Percentiles rank a stretch among this genome's conserved stretches.
These are phyloP conservation scores for Cyclotella choctawhatcheeana DNA, from an alignment of 108 stramenopile species.

Conservation along the genomic window DNA sequence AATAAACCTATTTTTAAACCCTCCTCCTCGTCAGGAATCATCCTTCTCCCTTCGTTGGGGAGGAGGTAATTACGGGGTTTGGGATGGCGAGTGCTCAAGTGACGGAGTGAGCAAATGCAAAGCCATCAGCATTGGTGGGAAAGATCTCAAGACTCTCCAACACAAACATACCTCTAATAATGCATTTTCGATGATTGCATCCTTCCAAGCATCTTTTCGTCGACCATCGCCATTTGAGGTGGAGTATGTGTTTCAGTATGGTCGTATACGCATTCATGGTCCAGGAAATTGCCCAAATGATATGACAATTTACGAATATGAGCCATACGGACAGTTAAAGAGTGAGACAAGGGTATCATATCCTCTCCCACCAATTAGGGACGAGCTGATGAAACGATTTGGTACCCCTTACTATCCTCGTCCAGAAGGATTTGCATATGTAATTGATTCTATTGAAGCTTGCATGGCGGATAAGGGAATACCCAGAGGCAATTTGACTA, in stretches of 20 bases:
- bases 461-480: slow-evolving; percentile 36
- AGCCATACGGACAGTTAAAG: slow-evolving; percentile 18
- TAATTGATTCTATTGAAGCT: slow-evolving; percentile 36
- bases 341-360: slow-evolving; percentile 26
- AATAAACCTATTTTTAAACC: too few relatives aligned
- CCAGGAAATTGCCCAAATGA: slow-evolving; percentile 40
- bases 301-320: slow-evolving; percentile 40
- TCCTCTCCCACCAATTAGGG: slow-evolving; percentile 20
- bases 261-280: slow-evolving; percentile 30
- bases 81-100: slow-evolving; percentile 9
- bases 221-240: slow-evolving; percentile 39
- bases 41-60: slow-evolving; percentile 41
- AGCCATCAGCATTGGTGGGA: slow-evolving; percentile 6
- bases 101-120: background rate
- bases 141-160: background rate
- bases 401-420: slow-evolving; percentile 30
- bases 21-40: too few relatives aligned
- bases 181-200: slow-evolving; percentile 35
- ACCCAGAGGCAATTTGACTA: slow-evolving; percentile 13
- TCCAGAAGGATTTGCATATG: slow-evolving; percentile 41
- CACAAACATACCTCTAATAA: slow-evolving; percentile 5
- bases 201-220: slow-evolving; percentile 37
- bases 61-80: slow-evolving; percentile 27
- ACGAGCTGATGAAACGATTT: slow-evolving; percentile 10
- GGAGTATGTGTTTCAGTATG: slow-evolving; percentile 35